These are phyloP conservation scores for Fusarium fracticaudum DNA, from an alignment of 2,329 filamentous ascomycete genomes.

Conservation along the genomic window DNA sequence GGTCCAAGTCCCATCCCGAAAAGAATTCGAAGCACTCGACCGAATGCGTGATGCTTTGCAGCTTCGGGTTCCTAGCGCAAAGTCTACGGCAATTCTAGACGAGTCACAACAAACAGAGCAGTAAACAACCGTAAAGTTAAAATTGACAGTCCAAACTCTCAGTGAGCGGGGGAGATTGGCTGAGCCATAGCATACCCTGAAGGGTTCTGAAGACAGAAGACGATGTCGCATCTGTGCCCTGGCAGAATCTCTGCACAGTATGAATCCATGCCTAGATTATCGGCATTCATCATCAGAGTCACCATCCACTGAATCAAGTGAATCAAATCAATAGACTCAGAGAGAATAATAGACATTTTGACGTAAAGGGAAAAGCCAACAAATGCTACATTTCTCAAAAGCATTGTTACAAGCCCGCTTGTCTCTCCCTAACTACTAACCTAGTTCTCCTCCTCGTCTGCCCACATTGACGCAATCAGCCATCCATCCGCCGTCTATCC, in stretches of 20 bases:
- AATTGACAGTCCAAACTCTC: background rate
- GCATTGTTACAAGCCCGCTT: slow-evolving; percentile 10
- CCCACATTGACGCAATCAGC: slow-evolving; percentile 28
- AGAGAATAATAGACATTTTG: slow-evolving; percentile 2
- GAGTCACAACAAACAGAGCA: slow-evolving; percentile 6
- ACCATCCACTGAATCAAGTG: slow-evolving; percentile 11
- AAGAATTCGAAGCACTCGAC: slow-evolving; percentile 5
- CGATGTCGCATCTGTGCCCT: slow-evolving; percentile 20
- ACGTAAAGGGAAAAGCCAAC: slow-evolving; percentile 9
- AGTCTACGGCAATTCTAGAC: slow-evolving; percentile 19
- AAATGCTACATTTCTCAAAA: background rate
- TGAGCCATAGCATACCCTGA: slow-evolving; percentile 17
- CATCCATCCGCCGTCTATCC: background rate
- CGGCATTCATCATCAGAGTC: slow-evolving; percentile 22
- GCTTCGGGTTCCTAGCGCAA: slow-evolving; percentile 21
- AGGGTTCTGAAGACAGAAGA: slow-evolving; percentile 11
- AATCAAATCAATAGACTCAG: slow-evolving; percentile 2
- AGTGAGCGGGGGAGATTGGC: slow-evolving; percentile 6
- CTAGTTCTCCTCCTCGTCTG: background rate
- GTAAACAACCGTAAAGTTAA: slow-evolving; percentile 10
- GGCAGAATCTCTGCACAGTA: slow-evolving; percentile 21
- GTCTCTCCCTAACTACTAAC: background rate
- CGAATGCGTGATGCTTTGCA: slow-evolving; percentile 9
- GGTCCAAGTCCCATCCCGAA: slow-evolving; percentile 2
- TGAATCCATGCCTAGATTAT: slow-evolving; percentile 14